Conservation (phyloP, 1,139 yeast species). For the Candida gigantensis region DNA sequence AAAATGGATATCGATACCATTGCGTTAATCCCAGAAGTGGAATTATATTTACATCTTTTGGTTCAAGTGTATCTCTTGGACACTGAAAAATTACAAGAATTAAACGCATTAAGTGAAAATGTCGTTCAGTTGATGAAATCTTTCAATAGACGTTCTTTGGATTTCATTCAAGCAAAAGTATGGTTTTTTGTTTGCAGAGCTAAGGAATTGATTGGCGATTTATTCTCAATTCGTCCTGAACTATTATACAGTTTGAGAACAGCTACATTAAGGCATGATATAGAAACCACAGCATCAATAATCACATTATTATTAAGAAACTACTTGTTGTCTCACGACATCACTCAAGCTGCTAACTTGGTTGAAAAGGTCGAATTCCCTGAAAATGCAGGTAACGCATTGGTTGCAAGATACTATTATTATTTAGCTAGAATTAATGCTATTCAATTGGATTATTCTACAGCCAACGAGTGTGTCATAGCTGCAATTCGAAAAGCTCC, state of each 20-base stretch:
- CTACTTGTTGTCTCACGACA: constrained; percentile 76
- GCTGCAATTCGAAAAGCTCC: constrained; percentile 98
- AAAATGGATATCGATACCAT: constrained; percentile 13
- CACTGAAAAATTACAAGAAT: constrained; percentile 47
- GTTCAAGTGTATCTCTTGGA: constrained; percentile 79
- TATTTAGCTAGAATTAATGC: constrained; percentile 89
- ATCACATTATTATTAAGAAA: constrained; percentile 82
- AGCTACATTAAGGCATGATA: constrained; percentile 88
- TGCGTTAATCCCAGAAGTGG: constrained; percentile 63
- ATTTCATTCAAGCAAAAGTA: constrained; percentile 82
- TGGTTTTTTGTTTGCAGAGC: constrained; percentile 92
- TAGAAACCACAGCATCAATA: constrained; percentile 85
- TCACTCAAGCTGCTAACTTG: constrained; percentile 84
- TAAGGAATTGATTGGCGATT: constrained; percentile 64
- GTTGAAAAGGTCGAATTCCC: constrained; percentile 91
- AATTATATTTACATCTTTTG: constrained; percentile 75
- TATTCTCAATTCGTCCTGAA: constrained; percentile 64
- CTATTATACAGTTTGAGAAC: constrained; percentile 78
- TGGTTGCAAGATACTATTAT: constrained; percentile 88
- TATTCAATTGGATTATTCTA: constrained; percentile 87
- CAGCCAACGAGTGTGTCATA: constrained; percentile 86
- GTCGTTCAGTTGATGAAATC: constrained; percentile 58
- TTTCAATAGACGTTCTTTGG: constrained; percentile 82
- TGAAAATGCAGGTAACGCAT: constrained; percentile 78
- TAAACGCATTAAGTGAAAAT: constrained; percentile 52